Evolutionary conservation across 2,329 filamentous ascomycete genomes (phyloP).

Genomic region (Fusarium secorum): DNA sequence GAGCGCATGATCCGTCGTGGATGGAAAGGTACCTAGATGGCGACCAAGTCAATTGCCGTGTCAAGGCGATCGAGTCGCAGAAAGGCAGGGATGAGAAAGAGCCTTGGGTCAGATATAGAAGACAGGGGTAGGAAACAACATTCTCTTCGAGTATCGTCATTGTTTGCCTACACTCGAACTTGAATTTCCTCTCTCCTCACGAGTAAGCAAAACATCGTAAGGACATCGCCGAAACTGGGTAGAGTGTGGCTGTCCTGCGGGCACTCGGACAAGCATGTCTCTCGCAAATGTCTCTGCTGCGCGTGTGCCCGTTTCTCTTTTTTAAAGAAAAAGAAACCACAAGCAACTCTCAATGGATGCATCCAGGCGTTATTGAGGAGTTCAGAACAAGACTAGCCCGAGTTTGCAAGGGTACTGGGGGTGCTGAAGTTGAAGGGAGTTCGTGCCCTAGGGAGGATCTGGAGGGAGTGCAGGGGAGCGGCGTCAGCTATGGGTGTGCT

Average conservation of each 20-base stretch:
- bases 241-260: conserved; percentile 4
- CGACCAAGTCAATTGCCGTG: neutral
- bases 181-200: neutral
- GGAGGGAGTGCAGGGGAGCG: conserved; percentile 10
- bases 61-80: neutral
- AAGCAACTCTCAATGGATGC: conserved; percentile 2
- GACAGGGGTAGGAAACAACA: neutral
- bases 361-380: conserved; percentile 3
- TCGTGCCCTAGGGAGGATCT: conserved; percentile 10
- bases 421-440: conserved; percentile 23
- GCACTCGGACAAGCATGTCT: neutral
- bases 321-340: conserved; percentile 12
- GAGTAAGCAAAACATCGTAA: neutral
- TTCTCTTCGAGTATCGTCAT: neutral
- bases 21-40: neutral
- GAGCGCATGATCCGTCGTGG: conserved; percentile 1
- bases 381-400: conserved; percentile 1
- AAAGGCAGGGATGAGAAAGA: conserved; percentile 1
- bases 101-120: neutral
- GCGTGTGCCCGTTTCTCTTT: conserved; percentile 6
- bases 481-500: conserved; percentile 21
- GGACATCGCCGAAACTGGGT: neutral
- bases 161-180: neutral
- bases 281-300: conserved; percentile 3
- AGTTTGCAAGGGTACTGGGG: conserved; percentile 2